A percentile compares a stretch with the other conserved stretches of the same genome.
Evolutionary conservation across 2,329 filamentous ascomycete genomes (phyloP).

Genomic region (Aspergillus sp.): DNA sequence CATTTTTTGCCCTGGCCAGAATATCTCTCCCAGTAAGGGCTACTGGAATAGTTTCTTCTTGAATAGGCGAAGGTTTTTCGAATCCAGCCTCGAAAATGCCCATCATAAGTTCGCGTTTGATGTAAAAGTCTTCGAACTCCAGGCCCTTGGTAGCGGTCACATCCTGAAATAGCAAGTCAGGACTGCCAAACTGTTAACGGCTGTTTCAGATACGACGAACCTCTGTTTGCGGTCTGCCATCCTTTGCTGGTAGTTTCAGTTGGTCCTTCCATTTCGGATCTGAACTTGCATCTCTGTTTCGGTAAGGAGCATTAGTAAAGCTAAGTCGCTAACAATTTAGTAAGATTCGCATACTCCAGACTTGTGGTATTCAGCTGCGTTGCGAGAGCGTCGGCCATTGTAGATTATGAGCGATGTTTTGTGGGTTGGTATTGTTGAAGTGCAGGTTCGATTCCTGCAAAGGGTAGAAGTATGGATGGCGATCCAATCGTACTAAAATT

Average conservation of each 20-base stretch:
- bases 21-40: conserved; percentile 94
- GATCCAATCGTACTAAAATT: background rate
- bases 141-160: conserved; percentile 97
- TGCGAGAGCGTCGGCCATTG: conserved; percentile 46
- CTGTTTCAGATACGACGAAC: conserved; percentile 28
- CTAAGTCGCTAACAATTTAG: conserved; percentile 1
- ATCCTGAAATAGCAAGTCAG: conserved; percentile 61
- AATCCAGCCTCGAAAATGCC: conserved; percentile 99
- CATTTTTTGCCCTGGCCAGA: conserved; percentile 94
- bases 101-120: conserved; percentile 96
- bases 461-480: background rate
- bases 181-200: background rate
- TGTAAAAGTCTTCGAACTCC: conserved; percentile 94
- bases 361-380: conserved; percentile 47
- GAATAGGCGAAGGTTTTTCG: conserved; percentile 97
- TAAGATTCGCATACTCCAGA: conserved; percentile 35
- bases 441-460: background rate
- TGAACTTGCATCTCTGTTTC: conserved; percentile 37
- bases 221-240: conserved; percentile 52
- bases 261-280: conserved; percentile 47
- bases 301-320: conserved; percentile 15
- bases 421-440: background rate
- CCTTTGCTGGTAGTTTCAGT: conserved; percentile 48
- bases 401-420: conserved; percentile 16
- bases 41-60: conserved; percentile 98